Percentiles rank a stretch among this genome's conserved stretches.
These are phyloP conservation scores for Puya raimondii DNA, from an alignment of 176 grass and related monocot genomes.

Conservation along the genomic window DNA sequence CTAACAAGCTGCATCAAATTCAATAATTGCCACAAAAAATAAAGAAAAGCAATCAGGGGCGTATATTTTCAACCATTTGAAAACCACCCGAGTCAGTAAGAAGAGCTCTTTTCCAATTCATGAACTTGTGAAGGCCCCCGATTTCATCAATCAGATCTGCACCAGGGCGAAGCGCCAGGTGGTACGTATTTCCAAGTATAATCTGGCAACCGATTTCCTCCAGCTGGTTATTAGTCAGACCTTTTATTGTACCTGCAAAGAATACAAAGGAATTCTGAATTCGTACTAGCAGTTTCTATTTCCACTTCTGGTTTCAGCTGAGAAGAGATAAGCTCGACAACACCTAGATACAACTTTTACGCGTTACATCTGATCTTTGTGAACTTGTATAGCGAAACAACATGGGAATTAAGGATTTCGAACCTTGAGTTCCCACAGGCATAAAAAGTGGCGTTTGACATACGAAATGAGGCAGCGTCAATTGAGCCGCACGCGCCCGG, in stretches of 20 bases:
- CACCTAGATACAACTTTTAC: neutral
- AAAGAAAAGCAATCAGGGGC: slow-evolving; percentile 21
- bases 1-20: neutral
- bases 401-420: neutral
- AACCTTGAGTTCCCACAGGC: slow-evolving; percentile 99
- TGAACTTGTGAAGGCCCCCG: slow-evolving; percentile 94
- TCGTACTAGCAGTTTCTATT: neutral
- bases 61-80: slow-evolving; percentile 68
- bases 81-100: slow-evolving; percentile 98
- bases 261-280: neutral
- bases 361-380: neutral
- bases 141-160: slow-evolving; percentile 83
- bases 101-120: slow-evolving; percentile 97
- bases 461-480: slow-evolving; percentile 85
- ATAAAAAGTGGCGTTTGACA: slow-evolving; percentile 96
- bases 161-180: slow-evolving; percentile 87
- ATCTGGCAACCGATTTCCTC: slow-evolving; percentile 92
- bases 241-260: slow-evolving; percentile 86
- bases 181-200: slow-evolving; percentile 97
- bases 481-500: slow-evolving; percentile 66
- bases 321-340: neutral
- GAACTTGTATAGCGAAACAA: slow-evolving; percentile 10
- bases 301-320: neutral
- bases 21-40: neutral
- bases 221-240: slow-evolving; percentile 79